Evolutionary conservation across 75 land plant species (phyloP).

Genomic region (Pseudotsuga menziesii): DNA sequence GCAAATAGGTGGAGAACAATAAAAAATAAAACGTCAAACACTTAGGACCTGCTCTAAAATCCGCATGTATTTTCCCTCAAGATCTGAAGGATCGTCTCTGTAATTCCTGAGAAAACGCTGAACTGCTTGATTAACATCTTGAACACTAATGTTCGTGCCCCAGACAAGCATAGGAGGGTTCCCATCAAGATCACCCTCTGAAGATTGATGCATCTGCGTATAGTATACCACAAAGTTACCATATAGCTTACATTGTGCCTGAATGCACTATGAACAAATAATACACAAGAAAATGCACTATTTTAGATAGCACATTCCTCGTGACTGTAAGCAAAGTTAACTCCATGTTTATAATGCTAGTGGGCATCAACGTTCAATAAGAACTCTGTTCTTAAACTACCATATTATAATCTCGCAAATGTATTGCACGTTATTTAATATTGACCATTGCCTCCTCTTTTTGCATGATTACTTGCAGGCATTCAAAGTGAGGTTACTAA

Average conservation of each 20-base stretch:
- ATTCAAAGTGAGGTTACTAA: too few species aligned
- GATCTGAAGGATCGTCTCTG: conserved; percentile 32
- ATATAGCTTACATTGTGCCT: background rate
- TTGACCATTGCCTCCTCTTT: too few species aligned
- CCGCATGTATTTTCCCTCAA: conserved; percentile 74
- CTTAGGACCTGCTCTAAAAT: conserved; percentile 41
- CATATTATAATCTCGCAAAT: too few species aligned
- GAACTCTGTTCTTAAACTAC: too few species aligned
- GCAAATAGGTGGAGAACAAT: background rate
- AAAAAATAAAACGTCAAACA: background rate
- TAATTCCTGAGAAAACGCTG: conserved; percentile 67
- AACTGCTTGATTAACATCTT: conserved; percentile 79
- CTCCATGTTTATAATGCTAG: background rate
- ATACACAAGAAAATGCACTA: background rate
- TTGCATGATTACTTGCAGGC: too few species aligned
- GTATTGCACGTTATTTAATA: too few species aligned
- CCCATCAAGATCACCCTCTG: conserved; percentile 37
- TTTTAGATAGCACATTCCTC: background rate
- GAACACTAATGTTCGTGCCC: conserved; percentile 92
- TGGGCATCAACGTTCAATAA: too few species aligned
- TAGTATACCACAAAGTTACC: background rate
- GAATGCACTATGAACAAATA: background rate
- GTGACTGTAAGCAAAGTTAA: background rate
- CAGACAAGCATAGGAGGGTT: conserved; percentile 72
- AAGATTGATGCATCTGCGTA: conserved; percentile 32